Percentiles rank a stretch among this genome's conserved stretches.
Evolutionary conservation across 176 grass and related monocot genomes (phyloP).

Genomic region (Bolboschoenus planiculmis): DNA sequence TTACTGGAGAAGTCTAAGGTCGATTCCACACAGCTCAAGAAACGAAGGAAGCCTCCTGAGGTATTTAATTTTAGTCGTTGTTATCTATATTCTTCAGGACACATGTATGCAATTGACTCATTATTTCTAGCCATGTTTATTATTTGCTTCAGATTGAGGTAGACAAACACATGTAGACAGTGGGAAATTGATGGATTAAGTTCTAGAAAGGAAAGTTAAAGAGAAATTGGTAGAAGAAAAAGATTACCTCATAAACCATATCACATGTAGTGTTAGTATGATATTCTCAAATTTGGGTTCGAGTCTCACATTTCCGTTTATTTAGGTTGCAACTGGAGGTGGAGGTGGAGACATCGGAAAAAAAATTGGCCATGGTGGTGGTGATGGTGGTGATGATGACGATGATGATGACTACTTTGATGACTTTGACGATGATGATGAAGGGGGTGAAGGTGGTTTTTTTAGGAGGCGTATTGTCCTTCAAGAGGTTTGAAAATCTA

Average conservation of each 20-base stretch:
- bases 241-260: neutral
- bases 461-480: slow-evolving; percentile 74
- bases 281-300: neutral
- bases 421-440: slow-evolving; percentile 92
- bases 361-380: slow-evolving; percentile 83
- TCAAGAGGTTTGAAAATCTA: slow-evolving; percentile 59
- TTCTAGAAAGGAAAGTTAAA: neutral
- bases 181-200: neutral
- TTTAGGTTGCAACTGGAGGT: slow-evolving; percentile 73
- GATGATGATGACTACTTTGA: slow-evolving; percentile 98
- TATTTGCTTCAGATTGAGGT: neutral
- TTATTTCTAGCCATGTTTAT: neutral
- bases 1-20: slow-evolving; percentile 68
- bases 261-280: neutral
- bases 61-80: slow-evolving; percentile 23
- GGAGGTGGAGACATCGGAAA: slow-evolving; percentile 95
- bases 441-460: slow-evolving; percentile 75
- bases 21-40: slow-evolving; percentile 41
- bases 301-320: slow-evolving; percentile 21
- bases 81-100: neutral
- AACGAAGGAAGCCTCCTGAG: slow-evolving; percentile 56
- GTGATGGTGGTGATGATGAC: slow-evolving; percentile 87
- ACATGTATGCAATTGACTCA: neutral
- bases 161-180: neutral
- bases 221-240: neutral